Base-by-base conservation (phyloP, 768 basidiomycete genomes). In the Lactifluus pinguis region DNA sequence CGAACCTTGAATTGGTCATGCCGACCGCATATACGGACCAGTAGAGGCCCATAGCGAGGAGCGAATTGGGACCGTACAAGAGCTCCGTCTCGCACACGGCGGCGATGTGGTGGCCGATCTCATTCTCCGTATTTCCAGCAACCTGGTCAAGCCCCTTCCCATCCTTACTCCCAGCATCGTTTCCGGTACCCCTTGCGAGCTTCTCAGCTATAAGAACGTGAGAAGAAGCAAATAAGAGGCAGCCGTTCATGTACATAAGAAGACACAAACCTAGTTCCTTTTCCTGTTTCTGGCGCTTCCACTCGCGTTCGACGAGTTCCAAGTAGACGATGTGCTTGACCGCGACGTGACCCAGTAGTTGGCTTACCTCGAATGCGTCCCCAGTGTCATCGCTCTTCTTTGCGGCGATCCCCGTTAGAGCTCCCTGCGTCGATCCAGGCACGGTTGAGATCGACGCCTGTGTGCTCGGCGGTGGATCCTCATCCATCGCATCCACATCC, bases 281-380 rank as follows among this genome's bases (percentile, higher is more conserved):
- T 69, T 90, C 91, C 62, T 97, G 94, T 75, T 97, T 98, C 72
- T 95, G 87, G 10, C 95, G 77, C 75, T 99, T 99, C 84, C 92
- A 89, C 69, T 99, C 95, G 39, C 95, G 77, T 72, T 99, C 97
- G 21, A 98, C 87, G 52, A 97, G 78, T 71, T 99, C 97, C 19
- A 99, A 81, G 69, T 91, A 97, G 15, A 95, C 94, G 59, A 98
- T 92, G 51, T 99, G 95, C 72, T 98, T 98, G 74, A 98, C 92
- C 11, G 95, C 93, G 32, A 95, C 89, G 71, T 98, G 97, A 0
- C 97, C 97, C 19, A 98, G 75, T n/a, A 99, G 79, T 70, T 98
- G 95, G 65, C 88, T 89, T 30, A 99, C 81, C 64, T 87, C 83
- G 70, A 97, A 97, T 4, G 88, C 85, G 57, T 94, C 90, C 0